These are phyloP conservation scores for Glaciozyma martinii DNA, from an alignment of 768 basidiomycete species.

Conservation along the genomic window DNA sequence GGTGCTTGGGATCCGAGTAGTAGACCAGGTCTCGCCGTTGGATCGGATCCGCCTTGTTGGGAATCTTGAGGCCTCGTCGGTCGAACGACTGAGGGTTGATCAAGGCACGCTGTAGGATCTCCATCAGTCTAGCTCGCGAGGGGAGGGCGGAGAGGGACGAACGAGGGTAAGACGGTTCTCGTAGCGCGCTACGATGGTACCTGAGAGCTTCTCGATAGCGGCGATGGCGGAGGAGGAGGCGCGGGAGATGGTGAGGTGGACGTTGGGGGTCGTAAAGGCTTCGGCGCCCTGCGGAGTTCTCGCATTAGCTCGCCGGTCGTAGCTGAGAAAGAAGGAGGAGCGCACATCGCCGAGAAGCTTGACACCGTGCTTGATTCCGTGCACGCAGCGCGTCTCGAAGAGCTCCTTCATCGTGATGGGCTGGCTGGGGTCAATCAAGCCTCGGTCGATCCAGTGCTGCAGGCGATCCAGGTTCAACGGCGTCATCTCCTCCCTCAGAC, in stretches of 20 bases:
- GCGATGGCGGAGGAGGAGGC: conserved; percentile 78
- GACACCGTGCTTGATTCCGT: conserved; percentile 74
- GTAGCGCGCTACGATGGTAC: conserved; percentile 78
- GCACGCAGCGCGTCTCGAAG: conserved; percentile 75
- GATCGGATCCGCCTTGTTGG: conserved; percentile 34
- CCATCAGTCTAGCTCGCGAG: conserved; percentile 11
- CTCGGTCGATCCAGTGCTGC: conserved; percentile 82
- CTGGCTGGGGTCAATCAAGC: conserved; percentile 63
- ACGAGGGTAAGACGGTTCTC: conserved; percentile 69
- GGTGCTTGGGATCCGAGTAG: conserved; percentile 33
- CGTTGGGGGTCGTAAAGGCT: conserved; percentile 47
- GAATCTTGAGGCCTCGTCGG: conserved; percentile 10
- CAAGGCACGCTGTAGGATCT: conserved; percentile 25
- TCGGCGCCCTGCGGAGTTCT: conserved; percentile 50
- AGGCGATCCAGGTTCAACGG: conserved; percentile 79
- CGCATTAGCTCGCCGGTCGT: background rate
- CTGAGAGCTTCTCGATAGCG: conserved; percentile 72
- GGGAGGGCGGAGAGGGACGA: background rate
- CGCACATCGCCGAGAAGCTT: conserved; percentile 79
- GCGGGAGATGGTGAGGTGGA: conserved; percentile 72
- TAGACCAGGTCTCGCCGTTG: conserved; percentile 35
- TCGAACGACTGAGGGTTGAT: conserved; percentile 26
- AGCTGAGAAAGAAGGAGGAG: conserved; percentile 16
- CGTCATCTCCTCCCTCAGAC: conserved; percentile 65
- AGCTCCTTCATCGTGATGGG: conserved; percentile 84